phyloP scores from a whole-genome alignment of 2,329 filamentous ascomycete genomes.

The Aspergillus arachidicola region DNA sequence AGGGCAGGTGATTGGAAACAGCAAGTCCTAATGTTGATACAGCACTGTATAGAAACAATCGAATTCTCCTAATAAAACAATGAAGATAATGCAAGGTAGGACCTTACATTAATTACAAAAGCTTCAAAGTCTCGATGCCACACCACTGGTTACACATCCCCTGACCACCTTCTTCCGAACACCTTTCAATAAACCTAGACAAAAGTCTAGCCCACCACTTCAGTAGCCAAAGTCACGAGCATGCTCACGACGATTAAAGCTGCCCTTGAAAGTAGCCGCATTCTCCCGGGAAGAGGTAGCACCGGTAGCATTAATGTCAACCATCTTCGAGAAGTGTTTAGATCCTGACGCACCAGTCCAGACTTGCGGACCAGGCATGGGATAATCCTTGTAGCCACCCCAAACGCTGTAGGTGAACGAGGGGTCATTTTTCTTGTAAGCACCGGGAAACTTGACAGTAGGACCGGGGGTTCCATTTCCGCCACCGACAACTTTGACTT shows the following conservation, averaged over 20 bases:
- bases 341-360: conserved; percentile 9
- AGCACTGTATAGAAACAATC: too few species aligned
- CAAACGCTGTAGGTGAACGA: conserved; percentile 22
- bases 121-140: accelerated
- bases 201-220: background rate
- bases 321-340: background rate
- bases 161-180: too few species aligned
- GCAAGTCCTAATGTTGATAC: too few species aligned
- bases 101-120: too few species aligned
- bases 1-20: too few species aligned
- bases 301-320: background rate
- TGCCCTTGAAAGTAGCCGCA: background rate
- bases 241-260: background rate
- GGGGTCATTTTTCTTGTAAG: conserved; percentile 20
- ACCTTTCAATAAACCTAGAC: too few species aligned
- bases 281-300: background rate
- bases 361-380: conserved; percentile 23
- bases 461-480: conserved; percentile 11
- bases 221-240: background rate
- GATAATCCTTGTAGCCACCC: conserved; percentile 20
- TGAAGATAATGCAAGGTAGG: too few species aligned
- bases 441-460: conserved; percentile 17
- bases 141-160: too few species aligned
- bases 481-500: background rate
- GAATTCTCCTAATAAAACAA: too few species aligned